phyloP scores from a whole-genome alignment of 306 rosid species.

The Citrullus mucosospermus region DNA sequence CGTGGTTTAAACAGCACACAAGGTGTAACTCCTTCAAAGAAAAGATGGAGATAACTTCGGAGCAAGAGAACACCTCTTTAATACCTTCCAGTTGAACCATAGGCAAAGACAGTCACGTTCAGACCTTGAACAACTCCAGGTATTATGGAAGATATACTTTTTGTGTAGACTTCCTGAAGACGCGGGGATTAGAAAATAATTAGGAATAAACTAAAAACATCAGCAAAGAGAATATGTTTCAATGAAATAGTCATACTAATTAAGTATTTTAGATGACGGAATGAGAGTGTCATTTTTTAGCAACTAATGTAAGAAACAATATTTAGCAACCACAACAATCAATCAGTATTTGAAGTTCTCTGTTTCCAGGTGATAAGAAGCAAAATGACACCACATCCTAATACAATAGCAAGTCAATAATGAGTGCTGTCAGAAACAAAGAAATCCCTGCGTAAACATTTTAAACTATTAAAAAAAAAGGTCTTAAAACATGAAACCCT shows the following conservation, averaged over 20 bases:
- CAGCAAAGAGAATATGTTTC: background rate
- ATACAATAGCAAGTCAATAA: background rate
- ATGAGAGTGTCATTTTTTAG: background rate
- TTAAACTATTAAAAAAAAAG: background rate
- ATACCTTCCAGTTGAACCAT: conserved; percentile 64
- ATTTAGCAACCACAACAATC: background rate
- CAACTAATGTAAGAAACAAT: background rate
- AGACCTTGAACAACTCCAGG: conserved; percentile 53
- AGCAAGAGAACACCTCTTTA: background rate
- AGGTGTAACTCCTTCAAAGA: background rate
- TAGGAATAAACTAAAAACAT: background rate
- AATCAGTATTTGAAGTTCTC: background rate
- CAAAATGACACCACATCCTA: background rate
- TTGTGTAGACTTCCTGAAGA: conserved; percentile 39
- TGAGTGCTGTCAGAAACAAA: background rate
- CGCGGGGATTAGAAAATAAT: background rate
- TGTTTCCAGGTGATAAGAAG: background rate
- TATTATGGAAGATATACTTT: conserved; percentile 34
- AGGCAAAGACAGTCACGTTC: conserved; percentile 52
- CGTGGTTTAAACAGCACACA: background rate
- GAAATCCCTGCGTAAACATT: background rate
- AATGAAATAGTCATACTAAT: background rate
- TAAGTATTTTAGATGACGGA: background rate
- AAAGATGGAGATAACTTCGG: background rate
- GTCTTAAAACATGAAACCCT: background rate